Evolutionary conservation across 2,329 filamentous ascomycete species (phyloP).

Genomic region (Dactylellina parvicollis): DNA sequence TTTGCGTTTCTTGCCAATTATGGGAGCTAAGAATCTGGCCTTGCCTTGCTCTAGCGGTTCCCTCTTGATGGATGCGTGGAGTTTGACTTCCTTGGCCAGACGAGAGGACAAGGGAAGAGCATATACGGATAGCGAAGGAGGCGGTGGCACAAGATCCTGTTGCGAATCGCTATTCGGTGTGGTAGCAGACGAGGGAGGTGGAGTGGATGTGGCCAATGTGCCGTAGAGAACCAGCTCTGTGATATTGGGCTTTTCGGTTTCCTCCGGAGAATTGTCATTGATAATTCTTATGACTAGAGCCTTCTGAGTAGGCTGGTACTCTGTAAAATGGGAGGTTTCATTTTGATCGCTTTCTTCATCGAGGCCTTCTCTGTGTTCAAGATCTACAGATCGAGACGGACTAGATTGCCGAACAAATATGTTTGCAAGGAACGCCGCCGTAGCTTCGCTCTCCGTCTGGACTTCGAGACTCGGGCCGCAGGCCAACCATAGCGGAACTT

Average conservation of each 20-base stretch:
- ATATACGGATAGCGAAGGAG: constrained; percentile 38
- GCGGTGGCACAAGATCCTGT: neutral
- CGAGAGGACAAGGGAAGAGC: constrained; percentile 46
- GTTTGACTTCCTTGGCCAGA: constrained; percentile 41
- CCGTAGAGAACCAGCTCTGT: constrained; percentile 48
- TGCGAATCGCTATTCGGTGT: constrained; percentile 7
- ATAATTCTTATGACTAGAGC: constrained; percentile 31
- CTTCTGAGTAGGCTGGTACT: constrained; percentile 13
- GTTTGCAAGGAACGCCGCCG: constrained; percentile 34
- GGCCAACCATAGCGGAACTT: constrained; percentile 42
- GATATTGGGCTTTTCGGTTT: constrained; percentile 43
- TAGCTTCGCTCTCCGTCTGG: constrained; percentile 32
- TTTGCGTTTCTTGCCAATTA: constrained; percentile 52
- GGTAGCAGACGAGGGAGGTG: neutral
- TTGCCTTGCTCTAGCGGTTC: constrained; percentile 33
- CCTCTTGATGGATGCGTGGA: constrained; percentile 24
- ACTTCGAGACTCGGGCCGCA: constrained; percentile 42
- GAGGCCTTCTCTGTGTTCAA: neutral
- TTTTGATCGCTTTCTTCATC: constrained; percentile 8
- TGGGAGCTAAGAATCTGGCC: constrained; percentile 31
- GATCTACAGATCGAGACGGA: neutral
- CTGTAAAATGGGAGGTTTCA: neutral
- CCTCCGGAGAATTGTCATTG: constrained; percentile 32
- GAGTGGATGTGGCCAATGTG: constrained; percentile 10
- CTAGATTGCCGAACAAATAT: constrained; percentile 29